Evolutionary conservation across 768 basidiomycete species (phyloP).

Genomic region (Suillus variegatus): DNA sequence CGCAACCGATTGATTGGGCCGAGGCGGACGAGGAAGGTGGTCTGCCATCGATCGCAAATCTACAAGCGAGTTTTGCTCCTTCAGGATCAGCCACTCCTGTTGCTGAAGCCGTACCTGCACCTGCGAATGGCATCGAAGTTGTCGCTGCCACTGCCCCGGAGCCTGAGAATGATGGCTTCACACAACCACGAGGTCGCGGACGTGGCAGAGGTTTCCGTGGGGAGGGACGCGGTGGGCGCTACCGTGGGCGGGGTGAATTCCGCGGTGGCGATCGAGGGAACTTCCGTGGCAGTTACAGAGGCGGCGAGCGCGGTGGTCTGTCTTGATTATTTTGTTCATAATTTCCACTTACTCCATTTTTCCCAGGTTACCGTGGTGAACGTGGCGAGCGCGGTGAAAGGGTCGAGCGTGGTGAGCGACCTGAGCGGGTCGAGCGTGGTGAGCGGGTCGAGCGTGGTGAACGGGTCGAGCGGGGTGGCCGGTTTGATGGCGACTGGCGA

Average conservation of each 20-base stretch:
- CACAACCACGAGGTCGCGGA: conserved; percentile 49
- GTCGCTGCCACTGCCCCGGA: conserved; percentile 22
- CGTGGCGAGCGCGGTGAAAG: neutral
- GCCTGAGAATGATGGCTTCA: conserved; percentile 67
- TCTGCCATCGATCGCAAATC: conserved; percentile 73
- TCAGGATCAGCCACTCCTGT: conserved; percentile 73
- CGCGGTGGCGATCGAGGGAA: conserved; percentile 42
- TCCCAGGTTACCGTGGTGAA: conserved; percentile 19
- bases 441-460: conserved; percentile 12
- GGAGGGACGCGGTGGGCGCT: conserved; percentile 41
- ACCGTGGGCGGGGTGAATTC: conserved; percentile 34
- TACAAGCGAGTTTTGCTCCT: conserved; percentile 77
- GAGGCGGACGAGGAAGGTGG: conserved; percentile 72
- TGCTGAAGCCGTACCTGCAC: conserved; percentile 26
- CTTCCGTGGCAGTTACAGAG: conserved; percentile 40
- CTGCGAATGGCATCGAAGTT: conserved; percentile 24
- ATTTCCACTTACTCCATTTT: conserved; percentile 3
- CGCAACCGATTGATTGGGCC: conserved; percentile 74
- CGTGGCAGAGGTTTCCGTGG: conserved; percentile 44
- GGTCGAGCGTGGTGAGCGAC: neutral
- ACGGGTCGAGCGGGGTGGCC: conserved; percentile 12
- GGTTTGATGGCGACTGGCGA: conserved; percentile 47
- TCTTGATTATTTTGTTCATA: neutral
- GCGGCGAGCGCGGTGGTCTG: conserved; percentile 31
- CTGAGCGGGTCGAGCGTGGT: neutral